Percentiles rank a stretch among this genome's conserved stretches.
Evolutionary conservation across 2,329 filamentous ascomycete species (phyloP).

Genomic region (Cryphonectria naterciae): DNA sequence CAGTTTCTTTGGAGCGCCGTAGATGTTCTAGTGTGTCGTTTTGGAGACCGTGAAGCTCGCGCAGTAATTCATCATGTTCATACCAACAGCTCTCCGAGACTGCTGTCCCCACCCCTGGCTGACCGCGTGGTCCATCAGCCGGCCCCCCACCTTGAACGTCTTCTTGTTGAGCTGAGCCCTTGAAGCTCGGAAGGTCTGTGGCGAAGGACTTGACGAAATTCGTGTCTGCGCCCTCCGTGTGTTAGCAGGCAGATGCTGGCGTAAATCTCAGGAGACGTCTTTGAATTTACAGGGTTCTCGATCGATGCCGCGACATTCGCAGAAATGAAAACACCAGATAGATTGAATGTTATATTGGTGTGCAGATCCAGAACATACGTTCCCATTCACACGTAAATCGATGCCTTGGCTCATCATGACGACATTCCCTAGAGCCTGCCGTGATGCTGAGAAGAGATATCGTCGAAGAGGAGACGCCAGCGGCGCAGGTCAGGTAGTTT

Average conservation of each 20-base stretch:
- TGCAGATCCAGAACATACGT: neutral
- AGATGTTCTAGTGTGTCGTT: neutral
- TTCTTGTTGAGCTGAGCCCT: neutral
- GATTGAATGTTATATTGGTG: neutral
- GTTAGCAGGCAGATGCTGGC: neutral
- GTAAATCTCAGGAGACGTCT: no score
- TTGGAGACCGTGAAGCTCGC: neutral
- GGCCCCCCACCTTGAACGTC: accelerated
- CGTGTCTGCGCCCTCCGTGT: neutral
- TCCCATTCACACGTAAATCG: accelerated
- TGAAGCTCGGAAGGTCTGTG: accelerated
- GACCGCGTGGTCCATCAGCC: neutral
- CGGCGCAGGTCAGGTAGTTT: neutral
- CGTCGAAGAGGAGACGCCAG: neutral
- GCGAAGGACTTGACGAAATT: neutral
- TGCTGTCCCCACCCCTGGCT: neutral
- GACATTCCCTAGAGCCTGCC: neutral
- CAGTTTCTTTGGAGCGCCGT: neutral
- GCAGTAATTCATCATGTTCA: neutral
- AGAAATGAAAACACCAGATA: no score
- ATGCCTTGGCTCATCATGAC: neutral
- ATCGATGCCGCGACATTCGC: no score
- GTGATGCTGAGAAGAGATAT: neutral
- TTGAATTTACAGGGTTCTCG: no score
- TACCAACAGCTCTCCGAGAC: neutral